Conservation (phyloP, 2,329 filamentous ascomycete species). For the Ophiocordyceps sinensis region DNA sequence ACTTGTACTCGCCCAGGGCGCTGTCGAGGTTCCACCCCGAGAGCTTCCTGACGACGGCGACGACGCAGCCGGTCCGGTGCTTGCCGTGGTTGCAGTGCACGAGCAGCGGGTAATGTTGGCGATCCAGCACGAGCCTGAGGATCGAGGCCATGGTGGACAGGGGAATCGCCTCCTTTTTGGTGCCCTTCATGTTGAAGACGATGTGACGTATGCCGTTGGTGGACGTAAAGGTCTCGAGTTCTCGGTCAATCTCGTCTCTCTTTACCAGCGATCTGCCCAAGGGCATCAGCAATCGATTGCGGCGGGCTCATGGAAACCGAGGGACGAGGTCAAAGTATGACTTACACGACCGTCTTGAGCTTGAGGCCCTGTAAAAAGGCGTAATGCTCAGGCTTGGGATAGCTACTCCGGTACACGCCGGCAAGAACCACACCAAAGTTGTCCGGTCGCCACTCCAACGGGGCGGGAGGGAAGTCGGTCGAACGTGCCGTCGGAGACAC, state of each 20-base stretch:
- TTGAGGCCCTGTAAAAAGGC: conserved; percentile 51
- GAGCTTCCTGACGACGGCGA: conserved; percentile 62
- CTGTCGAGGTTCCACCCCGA: conserved; percentile 49
- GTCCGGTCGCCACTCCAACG: conserved; percentile 27
- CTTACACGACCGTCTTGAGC: conserved; percentile 69
- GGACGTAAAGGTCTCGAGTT: conserved; percentile 47
- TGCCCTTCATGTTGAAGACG: conserved; percentile 69
- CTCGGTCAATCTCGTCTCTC: conserved; percentile 39
- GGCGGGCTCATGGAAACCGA: conserved; percentile 1
- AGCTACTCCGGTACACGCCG: conserved; percentile 70
- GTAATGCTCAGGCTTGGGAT: conserved; percentile 58
- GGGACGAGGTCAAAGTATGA: conserved; percentile 4
- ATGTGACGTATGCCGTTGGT: conserved; percentile 55
- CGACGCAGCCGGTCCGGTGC: conserved; percentile 84
- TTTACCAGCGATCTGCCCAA: conserved; percentile 44
- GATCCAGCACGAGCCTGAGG: conserved; percentile 56
- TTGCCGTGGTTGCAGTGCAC: conserved; percentile 93
- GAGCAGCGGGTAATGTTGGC: conserved; percentile 62
- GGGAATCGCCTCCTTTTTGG: conserved; percentile 66
- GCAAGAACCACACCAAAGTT: conserved; percentile 69
- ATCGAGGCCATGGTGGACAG: conserved; percentile 54
- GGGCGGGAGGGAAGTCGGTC: conserved; percentile 8
- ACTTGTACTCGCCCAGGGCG: conserved; percentile 59
- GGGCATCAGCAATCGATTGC: neutral
- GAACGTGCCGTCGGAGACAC: conserved; percentile 2